Base-by-base conservation (phyloP, 371 early-diverging fungal species). In the Circinella umbellata region DNA sequence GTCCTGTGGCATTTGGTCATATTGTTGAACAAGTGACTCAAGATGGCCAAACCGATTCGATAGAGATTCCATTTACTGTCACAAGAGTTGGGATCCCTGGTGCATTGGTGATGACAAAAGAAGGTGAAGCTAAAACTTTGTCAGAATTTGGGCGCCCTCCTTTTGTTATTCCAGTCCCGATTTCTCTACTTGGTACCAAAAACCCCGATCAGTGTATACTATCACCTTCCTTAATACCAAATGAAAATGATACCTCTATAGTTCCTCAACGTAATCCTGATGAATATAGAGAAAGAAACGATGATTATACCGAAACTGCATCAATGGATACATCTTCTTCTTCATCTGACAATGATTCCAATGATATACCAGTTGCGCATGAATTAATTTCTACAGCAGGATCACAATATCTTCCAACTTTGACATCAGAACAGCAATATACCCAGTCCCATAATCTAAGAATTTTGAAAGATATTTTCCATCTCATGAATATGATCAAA, bases 401-500 rank as follows among this genome's bases (percentile, higher is more conserved):
- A 47, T 47, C 9, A 15, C 9, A 11, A 47, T 15, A 1, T 3
- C 47, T 47, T 9, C 1, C 47, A 47, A 15, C 15, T 47, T 15
- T 47, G 11, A 47, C 47, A 47, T 47, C 47, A 47, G 47, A 9
- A 51, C n/a, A n/a, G 2, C 15, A 51, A 51, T 51, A 51, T 42
- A 11, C 42, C 6, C 6, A 42, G 42, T 6, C 42, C 8, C 51
- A 8, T 13, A 51, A 51, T n/a, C 51, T 7, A 51, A 51, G 51
- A 51, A 51, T 51, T 51, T 34, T 57, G 4, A 57, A 57, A 57
- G 34, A 57, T 34, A 57, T 57, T 5, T 57, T 57, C 6, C 57
- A 57, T n/a, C 27, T 57, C 0, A 57, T 57, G 57, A 34, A 18
- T 34, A 57, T 57, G 34, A 34, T 57, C 20, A 57, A 57, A 14